Conservation (phyloP, 441 rosid genomes). For the Erysimum pusillum region DNA sequence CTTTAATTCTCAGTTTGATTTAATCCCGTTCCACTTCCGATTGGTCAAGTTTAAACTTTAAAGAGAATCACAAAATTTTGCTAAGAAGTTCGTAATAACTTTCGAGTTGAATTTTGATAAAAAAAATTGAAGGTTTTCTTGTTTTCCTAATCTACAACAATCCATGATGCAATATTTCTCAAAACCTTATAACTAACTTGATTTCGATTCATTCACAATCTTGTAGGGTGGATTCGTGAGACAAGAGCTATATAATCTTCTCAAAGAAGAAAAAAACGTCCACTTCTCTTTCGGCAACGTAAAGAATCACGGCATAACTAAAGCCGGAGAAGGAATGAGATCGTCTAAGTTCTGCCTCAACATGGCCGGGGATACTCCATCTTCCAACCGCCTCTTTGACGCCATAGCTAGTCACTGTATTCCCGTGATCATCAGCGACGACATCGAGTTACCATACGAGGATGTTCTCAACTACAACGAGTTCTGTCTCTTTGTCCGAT, state of each 20-base stretch:
- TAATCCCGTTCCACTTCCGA: too few relatives aligned
- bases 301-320: constrained; percentile 63
- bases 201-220: background rate
- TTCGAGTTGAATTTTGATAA: too few relatives aligned
- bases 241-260: constrained; percentile 76
- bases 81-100: too few relatives aligned
- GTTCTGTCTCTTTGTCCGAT: constrained; percentile 83
- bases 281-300: constrained; percentile 87
- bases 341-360: constrained; percentile 91
- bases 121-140: too few relatives aligned
- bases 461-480: constrained; percentile 87
- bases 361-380: constrained; percentile 97
- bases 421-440: constrained; percentile 91
- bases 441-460: constrained; percentile 92
- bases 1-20: too few relatives aligned
- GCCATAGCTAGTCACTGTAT: constrained; percentile 97
- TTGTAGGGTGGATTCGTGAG: constrained; percentile 83
- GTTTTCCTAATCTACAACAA: too few relatives aligned
- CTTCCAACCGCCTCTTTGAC: constrained; percentile 93
- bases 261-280: constrained; percentile 81
- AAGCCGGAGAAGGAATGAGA: constrained; percentile 86
- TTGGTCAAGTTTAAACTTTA: too few relatives aligned
- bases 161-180: background rate
- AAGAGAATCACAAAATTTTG: too few relatives aligned
- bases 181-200: background rate